Base-by-base conservation (phyloP, 2,329 filamentous ascomycete genomes). In the Onygena corvina region DNA sequence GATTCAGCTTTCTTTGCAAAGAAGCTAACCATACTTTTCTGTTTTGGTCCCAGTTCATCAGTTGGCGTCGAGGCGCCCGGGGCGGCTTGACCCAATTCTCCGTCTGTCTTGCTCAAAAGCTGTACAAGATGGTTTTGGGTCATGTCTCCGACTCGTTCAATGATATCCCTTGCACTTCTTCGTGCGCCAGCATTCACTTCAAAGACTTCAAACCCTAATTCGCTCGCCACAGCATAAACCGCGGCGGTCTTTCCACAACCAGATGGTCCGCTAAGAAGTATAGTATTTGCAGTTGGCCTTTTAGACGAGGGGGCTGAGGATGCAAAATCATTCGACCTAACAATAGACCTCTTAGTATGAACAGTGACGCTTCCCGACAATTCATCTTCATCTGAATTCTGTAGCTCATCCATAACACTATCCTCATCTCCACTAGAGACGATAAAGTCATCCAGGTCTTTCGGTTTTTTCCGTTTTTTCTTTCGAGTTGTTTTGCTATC, bases 71-170 rank as follows among this genome's bases (percentile, higher is more conserved):
- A 23, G 14, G 20, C 33, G 9, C 11, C 33, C 16, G 48, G 6
- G 44, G 29, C 18, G 36, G 11, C 23, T 52, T 31, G 65, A 72
- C 48, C 74, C 73, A 14, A 9, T 3, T 31, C 56, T 54, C 9
- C 52, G 44, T 56, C 64, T 42, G 58, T 64, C 27, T 58, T 53
- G 30, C 61, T 58, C 6, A 63, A 47, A 36, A 73, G 73, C 55
- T 81, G 80, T 16, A 98, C 90, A 1, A 94, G 75, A 65, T 98
- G 92, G 59, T 98, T 96, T 53, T 83, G 82, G 3, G 88, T 92
- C 90, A 98, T 96, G 65, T 98, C 88, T 34, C 92, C 93, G 38
- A 98, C 86, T 57, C 79, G 86, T 59, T 98, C 92, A 29, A 94
- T 64, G 44, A 98, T 81, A 59, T 98, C 92, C 63, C 83, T 92